These are phyloP conservation scores for Galeopsis tetrahit DNA, from an alignment of 257 asterid genomes.

Conservation along the genomic window DNA sequence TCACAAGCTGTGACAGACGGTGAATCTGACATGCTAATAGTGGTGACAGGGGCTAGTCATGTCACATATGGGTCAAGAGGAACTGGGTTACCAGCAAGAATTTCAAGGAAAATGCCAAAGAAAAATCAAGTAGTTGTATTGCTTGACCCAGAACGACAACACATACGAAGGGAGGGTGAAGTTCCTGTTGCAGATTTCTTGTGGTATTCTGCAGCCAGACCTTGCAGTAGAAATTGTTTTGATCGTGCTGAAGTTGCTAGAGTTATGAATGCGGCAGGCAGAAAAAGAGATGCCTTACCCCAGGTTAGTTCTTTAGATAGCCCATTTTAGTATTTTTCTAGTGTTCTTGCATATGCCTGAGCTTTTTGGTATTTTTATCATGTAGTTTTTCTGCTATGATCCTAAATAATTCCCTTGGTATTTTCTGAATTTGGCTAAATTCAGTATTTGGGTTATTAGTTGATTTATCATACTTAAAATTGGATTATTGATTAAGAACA, in stretches of 20 bases:
- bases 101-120: constrained; percentile 75
- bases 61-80: constrained; percentile 85
- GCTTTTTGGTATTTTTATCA: neutral
- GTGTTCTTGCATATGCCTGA: neutral
- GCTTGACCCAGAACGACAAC: constrained; percentile 87
- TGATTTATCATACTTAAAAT: neutral
- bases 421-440: neutral
- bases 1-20: constrained; percentile 66
- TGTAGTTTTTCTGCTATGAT: neutral
- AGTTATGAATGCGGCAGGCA: constrained; percentile 98
- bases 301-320: constrained; percentile 59
- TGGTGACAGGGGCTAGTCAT: constrained; percentile 90
- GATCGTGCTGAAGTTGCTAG: constrained; percentile 99
- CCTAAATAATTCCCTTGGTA: neutral
- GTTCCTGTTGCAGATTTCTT: constrained; percentile 92
- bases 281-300: constrained; percentile 90
- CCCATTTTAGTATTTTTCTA: constrained; percentile 20
- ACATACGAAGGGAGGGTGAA: constrained; percentile 88
- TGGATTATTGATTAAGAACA: too few species aligned
- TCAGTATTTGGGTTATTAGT: neutral
- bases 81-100: constrained; percentile 87
- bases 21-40: constrained; percentile 82
- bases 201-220: constrained; percentile 97
- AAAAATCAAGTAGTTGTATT: constrained; percentile 75
- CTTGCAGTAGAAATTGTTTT: constrained; percentile 92